Conservation (phyloP, 495 filamentous ascomycete genomes). For the Penicillium pulvis region DNA sequence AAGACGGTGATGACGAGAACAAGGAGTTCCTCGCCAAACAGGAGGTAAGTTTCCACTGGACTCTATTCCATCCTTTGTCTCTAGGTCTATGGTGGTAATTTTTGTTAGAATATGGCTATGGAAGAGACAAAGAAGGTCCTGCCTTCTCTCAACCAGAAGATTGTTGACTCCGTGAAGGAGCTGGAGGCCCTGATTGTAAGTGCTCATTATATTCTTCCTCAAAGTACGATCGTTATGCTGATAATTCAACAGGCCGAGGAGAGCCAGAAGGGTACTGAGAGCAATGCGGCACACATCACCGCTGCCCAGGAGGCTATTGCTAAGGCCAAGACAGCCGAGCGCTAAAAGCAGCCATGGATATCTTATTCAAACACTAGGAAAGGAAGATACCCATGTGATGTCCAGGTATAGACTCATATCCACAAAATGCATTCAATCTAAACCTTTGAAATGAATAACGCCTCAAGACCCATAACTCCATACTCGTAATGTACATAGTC, state of each 20-base stretch:
- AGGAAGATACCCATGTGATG: neutral
- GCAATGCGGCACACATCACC: slow-evolving; percentile 58
- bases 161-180: slow-evolving; percentile 64
- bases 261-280: slow-evolving; percentile 46
- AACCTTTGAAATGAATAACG: slow-evolving; percentile 26
- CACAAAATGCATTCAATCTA: slow-evolving; percentile 25
- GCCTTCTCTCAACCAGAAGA: slow-evolving; percentile 63
- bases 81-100: slow-evolving; percentile 1
- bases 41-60: slow-evolving; percentile 58
- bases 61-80: neutral
- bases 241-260: slow-evolving; percentile 38
- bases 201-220: slow-evolving; percentile 5
- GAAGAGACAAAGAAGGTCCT: slow-evolving; percentile 84
- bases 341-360: slow-evolving; percentile 17
- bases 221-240: slow-evolving; percentile 16
- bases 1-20: slow-evolving; percentile 63
- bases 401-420: neutral
- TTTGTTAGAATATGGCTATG: slow-evolving; percentile 64
- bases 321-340: slow-evolving; percentile 55
- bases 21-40: slow-evolving; percentile 74
- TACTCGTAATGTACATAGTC: slow-evolving; percentile 33
- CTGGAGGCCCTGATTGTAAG: slow-evolving; percentile 68
- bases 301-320: slow-evolving; percentile 60
- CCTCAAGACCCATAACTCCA: slow-evolving; percentile 35
- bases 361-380: slow-evolving; percentile 13